Evolutionary conservation across 352 stramenopile species (phyloP).

Genomic region (Pythium vanterpoolii): DNA sequence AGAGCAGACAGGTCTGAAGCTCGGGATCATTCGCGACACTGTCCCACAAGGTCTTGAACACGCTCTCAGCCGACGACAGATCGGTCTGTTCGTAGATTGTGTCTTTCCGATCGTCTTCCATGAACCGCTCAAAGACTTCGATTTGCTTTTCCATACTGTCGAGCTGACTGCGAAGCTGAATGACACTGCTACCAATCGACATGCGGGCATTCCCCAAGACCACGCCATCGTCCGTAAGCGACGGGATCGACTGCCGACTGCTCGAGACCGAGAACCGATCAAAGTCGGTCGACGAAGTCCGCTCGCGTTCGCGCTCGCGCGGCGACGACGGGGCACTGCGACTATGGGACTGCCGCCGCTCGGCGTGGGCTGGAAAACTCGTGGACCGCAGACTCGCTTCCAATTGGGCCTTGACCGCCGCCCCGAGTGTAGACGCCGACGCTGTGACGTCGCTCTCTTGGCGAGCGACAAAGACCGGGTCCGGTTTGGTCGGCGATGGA

Average conservation of each 20-base stretch:
- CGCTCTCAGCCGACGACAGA: constrained; percentile 62
- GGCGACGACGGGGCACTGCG: constrained; percentile 20
- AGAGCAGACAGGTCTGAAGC: constrained; percentile 68
- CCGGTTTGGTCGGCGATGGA: background rate
- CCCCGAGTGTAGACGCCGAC: constrained; percentile 11
- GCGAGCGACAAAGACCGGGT: background rate
- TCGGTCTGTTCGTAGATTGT: constrained; percentile 84
- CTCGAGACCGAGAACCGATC: constrained; percentile 18
- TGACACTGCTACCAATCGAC: constrained; percentile 70
- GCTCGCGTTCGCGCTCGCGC: constrained; percentile 1
- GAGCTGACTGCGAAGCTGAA: constrained; percentile 73
- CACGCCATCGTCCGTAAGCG: constrained; percentile 16
- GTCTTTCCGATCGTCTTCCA: constrained; percentile 85
- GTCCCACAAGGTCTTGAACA: constrained; percentile 58
- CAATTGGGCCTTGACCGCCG: constrained; percentile 11
- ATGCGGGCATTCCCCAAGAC: constrained; percentile 24
- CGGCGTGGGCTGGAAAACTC: background rate
- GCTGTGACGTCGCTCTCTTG: constrained; percentile 2
- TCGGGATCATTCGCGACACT: constrained; percentile 59
- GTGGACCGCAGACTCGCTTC: constrained; percentile 10
- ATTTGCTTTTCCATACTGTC: constrained; percentile 90
- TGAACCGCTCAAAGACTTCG: constrained; percentile 85
- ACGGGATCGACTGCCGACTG: constrained; percentile 18
- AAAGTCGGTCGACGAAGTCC: constrained; percentile 17
- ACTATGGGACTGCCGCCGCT: constrained; percentile 7